Evolutionary conservation across 148 eudicot genomes (phyloP).

Genomic region (Simmondsia chinensis): DNA sequence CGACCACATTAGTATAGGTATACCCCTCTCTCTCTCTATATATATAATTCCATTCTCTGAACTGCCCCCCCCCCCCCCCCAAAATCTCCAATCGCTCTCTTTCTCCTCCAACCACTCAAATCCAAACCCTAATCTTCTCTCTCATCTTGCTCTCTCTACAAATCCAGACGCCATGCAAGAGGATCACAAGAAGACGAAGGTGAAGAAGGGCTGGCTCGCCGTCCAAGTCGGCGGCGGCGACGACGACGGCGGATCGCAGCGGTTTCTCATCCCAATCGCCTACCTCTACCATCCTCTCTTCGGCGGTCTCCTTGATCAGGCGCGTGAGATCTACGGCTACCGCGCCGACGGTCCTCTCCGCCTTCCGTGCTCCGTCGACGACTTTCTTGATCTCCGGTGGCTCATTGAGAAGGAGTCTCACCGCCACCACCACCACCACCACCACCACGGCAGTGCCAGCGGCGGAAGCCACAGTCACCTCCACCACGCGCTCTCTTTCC

Average conservation of each 20-base stretch:
- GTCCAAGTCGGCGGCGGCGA: slow-evolving; percentile 22
- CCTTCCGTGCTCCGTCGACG: slow-evolving; percentile 46
- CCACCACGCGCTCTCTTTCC: slow-evolving; percentile 26
- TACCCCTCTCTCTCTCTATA: no score
- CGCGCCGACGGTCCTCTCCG: slow-evolving; percentile 31
- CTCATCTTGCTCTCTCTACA: no score
- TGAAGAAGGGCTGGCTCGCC: slow-evolving; percentile 35
- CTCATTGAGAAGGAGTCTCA: slow-evolving; percentile 24
- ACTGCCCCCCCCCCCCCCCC: no score
- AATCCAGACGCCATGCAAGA: no score
- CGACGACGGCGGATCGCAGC: slow-evolving; percentile 10
- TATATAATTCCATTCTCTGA: no score
- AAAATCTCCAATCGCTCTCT: no score
- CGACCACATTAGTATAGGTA: no score
- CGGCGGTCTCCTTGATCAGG: slow-evolving; percentile 24
- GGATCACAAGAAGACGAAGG: slow-evolving; percentile 17
- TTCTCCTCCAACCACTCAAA: no score
- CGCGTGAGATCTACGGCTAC: slow-evolving; percentile 45
- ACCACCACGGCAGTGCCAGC: slow-evolving; percentile 9
- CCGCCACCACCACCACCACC: slow-evolving; percentile 9
- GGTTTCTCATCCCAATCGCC: slow-evolving; percentile 40
- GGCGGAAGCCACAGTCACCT: no score
- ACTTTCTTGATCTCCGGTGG: slow-evolving; percentile 37
- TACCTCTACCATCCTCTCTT: slow-evolving; percentile 42
- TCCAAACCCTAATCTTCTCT: no score